phyloP scores from a whole-genome alignment of 306 rosid species.

The Carpinus fangiana region DNA sequence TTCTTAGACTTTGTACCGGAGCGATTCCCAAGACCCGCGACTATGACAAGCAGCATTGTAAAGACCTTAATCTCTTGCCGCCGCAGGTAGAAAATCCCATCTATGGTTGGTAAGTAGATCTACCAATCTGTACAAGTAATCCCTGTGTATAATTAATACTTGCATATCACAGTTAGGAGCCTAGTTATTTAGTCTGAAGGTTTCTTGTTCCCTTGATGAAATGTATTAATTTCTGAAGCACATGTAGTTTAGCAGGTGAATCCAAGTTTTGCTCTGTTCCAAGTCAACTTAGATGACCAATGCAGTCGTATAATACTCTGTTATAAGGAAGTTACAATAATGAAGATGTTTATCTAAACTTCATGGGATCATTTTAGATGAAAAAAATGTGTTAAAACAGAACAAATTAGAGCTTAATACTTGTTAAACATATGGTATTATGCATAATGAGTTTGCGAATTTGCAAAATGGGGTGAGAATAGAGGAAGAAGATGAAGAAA shows the following conservation, averaged over 20 bases:
- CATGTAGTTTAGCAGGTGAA: slow-evolving; percentile 1
- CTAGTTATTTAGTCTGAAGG: slow-evolving; percentile 16
- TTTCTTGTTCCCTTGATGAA: slow-evolving; percentile 24
- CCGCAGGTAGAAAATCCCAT: slow-evolving; percentile 87
- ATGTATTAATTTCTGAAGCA: slow-evolving; percentile 10
- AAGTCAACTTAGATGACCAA: slow-evolving; percentile 7
- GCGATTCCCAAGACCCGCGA: slow-evolving; percentile 91
- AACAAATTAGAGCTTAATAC: too few relatives aligned
- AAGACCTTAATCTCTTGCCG: slow-evolving; percentile 81
- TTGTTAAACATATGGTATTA: not conserved
- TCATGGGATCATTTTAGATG: too few relatives aligned
- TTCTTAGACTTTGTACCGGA: slow-evolving; percentile 82
- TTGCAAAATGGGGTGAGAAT: slow-evolving; percentile 21
- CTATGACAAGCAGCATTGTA: slow-evolving; percentile 83
- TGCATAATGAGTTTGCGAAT: slow-evolving; percentile 28
- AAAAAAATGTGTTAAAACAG: too few relatives aligned
- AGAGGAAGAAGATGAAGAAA: slow-evolving; percentile 26
- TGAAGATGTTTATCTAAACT: too few relatives aligned
- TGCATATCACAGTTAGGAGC: slow-evolving; percentile 37
- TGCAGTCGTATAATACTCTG: not conserved
- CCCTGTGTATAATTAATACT: slow-evolving; percentile 37
- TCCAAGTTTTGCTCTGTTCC: slow-evolving; percentile 28
- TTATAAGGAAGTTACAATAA: not conserved
- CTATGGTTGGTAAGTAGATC: slow-evolving; percentile 74
- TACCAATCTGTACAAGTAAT: slow-evolving; percentile 19